Evolutionary conservation across 106 monocot genomes (phyloP), one percentile per base, ranked within the genome.

Genomic region (Phalaenopsis equestris): DNA sequence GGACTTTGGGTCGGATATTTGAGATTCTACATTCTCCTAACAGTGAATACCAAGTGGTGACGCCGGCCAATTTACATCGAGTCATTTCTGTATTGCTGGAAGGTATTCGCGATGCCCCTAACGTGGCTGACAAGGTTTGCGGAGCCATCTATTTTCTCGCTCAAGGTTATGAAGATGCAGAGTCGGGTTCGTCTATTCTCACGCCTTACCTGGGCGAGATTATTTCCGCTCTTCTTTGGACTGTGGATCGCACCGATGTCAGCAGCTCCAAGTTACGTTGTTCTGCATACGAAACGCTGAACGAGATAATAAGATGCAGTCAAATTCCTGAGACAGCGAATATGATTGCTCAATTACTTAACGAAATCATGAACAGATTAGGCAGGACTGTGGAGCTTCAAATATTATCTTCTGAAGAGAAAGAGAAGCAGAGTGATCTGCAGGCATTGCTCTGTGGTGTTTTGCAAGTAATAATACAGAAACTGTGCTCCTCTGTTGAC

Each of bases 1-100:
- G 83, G 83, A 83, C 83, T 58, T 77, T 83, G 52, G 79, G 83
- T 17, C 78, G 83, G 58, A 83, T 83, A 73, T 83, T 83, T 74
- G 83, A 83, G 73, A 58, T 83, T 55, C 24, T 83, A 55, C 83
- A 83, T 79, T 78, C 49, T 74, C 74, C 78, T 72, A 73, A 56
- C 30, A 74, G 56, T 39, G 55, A 41, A 45, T 41, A 56, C 42
- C 83, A 70, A 30, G 79, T 83, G 2, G 52, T 83, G 78, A 83
- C 78, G 24, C 42, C 78, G 42, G 72, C 48, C 23, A 83, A 79
- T 55, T 43, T 78, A 39, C 83, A 78, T 0, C 41, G 73, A 5
- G 79, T 83, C 46, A 55, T 83, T 55, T 56, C 83, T 56, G 83
- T 83, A 57, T 58, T 83, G 55, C 73, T 83, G 65, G 73, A 78